phyloP scores from a whole-genome alignment of 352 stramenopile species.

The Globisporangium irregulare region DNA sequence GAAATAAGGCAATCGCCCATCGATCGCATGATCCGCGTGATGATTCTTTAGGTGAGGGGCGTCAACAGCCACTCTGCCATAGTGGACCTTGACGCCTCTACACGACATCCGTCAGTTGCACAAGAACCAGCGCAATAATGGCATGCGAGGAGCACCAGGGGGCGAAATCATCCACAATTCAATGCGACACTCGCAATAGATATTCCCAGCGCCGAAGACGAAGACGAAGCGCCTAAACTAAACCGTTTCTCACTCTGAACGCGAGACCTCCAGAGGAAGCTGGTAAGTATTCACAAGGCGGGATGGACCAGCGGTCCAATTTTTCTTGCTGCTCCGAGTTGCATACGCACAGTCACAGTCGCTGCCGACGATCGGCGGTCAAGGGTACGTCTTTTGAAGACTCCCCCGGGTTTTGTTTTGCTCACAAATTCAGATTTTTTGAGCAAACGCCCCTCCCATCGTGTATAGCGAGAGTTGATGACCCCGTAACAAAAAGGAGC shows the following conservation, averaged over 20 bases:
- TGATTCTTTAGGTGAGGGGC: neutral
- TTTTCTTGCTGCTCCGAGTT: neutral
- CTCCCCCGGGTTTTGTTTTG: no score
- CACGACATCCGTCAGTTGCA: neutral
- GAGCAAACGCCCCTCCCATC: no score
- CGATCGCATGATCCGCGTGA: neutral
- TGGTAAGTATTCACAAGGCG: neutral
- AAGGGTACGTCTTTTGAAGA: neutral
- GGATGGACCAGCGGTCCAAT: neutral
- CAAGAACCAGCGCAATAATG: neutral
- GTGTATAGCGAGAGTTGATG: no score
- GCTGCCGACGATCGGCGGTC: neutral
- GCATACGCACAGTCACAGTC: neutral
- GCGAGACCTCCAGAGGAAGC: neutral
- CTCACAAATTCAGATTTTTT: no score
- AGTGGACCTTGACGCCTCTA: neutral
- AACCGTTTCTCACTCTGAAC: neutral
- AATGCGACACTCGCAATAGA: neutral
- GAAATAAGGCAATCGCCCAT: neutral
- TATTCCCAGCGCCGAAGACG: no score
- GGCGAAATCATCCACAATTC: neutral
- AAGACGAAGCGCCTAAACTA: neutral
- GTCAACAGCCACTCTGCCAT: neutral
- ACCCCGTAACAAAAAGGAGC: no score
- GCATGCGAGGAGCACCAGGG: neutral